phyloP scores from a whole-genome alignment of 176 grass and related monocot species.

The Bolboschoenus planiculmis region DNA sequence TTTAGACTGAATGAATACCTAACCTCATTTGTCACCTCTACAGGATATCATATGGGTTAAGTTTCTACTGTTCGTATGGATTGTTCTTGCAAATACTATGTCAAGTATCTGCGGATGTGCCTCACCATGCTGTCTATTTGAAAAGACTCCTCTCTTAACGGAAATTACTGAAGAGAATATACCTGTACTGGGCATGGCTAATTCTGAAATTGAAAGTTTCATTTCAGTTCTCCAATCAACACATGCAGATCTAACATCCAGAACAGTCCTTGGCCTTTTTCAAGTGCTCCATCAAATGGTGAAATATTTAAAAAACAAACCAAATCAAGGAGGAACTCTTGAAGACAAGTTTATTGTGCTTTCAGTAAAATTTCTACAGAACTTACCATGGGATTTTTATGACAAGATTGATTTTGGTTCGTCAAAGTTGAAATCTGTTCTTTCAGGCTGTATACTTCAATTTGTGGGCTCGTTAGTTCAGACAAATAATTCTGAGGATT shows the following conservation, averaged over 20 bases:
- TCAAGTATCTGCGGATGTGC: slow-evolving; percentile 18
- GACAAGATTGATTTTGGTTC: slow-evolving; percentile 24
- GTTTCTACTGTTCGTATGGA: slow-evolving; percentile 60
- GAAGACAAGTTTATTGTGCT: slow-evolving; percentile 42
- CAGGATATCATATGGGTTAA: slow-evolving; percentile 55
- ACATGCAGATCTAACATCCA: slow-evolving; percentile 17
- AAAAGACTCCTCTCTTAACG: slow-evolving; percentile 14
- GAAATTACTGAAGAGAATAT: slow-evolving; percentile 17
- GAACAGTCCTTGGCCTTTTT: slow-evolving; percentile 49
- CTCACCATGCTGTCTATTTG: slow-evolving; percentile 21
- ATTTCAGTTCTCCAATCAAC: slow-evolving; percentile 36
- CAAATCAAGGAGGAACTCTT: slow-evolving; percentile 24
- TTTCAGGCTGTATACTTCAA: slow-evolving; percentile 63
- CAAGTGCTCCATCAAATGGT: slow-evolving; percentile 46
- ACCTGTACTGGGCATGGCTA: slow-evolving; percentile 8
- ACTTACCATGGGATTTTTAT: slow-evolving; percentile 43
- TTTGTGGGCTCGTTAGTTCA: slow-evolving; percentile 69
- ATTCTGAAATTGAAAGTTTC: slow-evolving; percentile 34
- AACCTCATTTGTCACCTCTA: slow-evolving; percentile 8
- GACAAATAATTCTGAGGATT: slow-evolving; percentile 35
- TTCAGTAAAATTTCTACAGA: slow-evolving; percentile 47
- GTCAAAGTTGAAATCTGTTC: slow-evolving; percentile 28
- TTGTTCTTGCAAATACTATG: slow-evolving; percentile 28
- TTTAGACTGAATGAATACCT: background rate
- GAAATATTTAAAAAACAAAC: slow-evolving; percentile 62